Percentiles rank a stretch among this genome's conserved stretches.
Conservation (phyloP, 2,329 filamentous ascomycete genomes). For the Lecanicillium sp. region DNA sequence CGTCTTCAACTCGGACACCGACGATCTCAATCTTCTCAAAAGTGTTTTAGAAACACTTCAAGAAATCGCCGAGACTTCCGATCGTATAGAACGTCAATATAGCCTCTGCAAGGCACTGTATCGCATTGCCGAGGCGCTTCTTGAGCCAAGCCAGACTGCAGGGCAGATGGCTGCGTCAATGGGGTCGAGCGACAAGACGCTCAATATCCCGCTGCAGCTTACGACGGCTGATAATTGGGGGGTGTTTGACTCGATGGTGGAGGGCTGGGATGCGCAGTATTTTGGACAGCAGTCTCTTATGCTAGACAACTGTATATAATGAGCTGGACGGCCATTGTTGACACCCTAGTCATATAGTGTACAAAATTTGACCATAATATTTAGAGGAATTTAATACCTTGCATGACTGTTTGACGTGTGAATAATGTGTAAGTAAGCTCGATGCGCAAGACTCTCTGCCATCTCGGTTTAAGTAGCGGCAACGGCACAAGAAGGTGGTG, state of each 20-base stretch:
- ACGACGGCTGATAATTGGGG: slow-evolving; percentile 4
- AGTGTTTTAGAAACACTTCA: slow-evolving; percentile 6
- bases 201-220: slow-evolving; percentile 5
- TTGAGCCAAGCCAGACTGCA: slow-evolving; percentile 1
- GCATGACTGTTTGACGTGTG: too few relatives aligned
- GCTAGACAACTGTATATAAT: slow-evolving; percentile 3
- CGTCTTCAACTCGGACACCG: slow-evolving; percentile 8
- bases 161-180: background rate
- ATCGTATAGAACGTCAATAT: slow-evolving; percentile 4
- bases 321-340: background rate
- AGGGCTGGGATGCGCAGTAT: slow-evolving; percentile 7
- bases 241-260: slow-evolving; percentile 7
- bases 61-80: slow-evolving; percentile 2
- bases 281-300: slow-evolving; percentile 7
- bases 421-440: too few relatives aligned
- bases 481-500: too few relatives aligned
- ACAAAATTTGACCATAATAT: too few relatives aligned
- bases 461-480: too few relatives aligned
- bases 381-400: too few relatives aligned
- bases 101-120: slow-evolving; percentile 4
- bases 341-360: background rate
- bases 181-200: slow-evolving; percentile 1
- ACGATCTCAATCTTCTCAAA: slow-evolving; percentile 9
- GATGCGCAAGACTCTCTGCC: too few relatives aligned
- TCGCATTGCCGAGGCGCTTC: slow-evolving; percentile 3